Evolutionary conservation across 352 stramenopile species (phyloP).

Genomic region (Salisapilia sapeloensis): DNA sequence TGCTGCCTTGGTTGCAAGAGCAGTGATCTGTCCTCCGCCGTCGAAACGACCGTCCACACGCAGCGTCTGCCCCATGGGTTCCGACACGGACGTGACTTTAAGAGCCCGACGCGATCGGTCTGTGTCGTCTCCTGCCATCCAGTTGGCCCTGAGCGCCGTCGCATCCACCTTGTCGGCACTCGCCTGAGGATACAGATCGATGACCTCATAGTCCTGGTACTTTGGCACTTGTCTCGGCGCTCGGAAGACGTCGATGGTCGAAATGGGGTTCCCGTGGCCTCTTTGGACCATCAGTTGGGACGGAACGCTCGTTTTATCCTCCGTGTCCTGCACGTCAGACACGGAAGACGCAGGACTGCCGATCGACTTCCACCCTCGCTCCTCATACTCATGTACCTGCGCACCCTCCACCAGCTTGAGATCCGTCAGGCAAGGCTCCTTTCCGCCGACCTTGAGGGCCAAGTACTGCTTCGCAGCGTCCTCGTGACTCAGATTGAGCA

Average conservation of each 20-base stretch:
- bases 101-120: slow-evolving; percentile 47
- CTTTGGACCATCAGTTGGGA: slow-evolving; percentile 52
- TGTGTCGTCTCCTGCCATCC: slow-evolving; percentile 57
- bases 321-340: slow-evolving; percentile 11
- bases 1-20: slow-evolving; percentile 18
- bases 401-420: slow-evolving; percentile 34
- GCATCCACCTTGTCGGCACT: slow-evolving; percentile 2
- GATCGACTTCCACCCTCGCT: slow-evolving; percentile 53
- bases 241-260: slow-evolving; percentile 75
- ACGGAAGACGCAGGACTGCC: slow-evolving; percentile 27
- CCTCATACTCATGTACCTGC: slow-evolving; percentile 20
- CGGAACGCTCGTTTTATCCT: slow-evolving; percentile 1
- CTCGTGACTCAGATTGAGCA: slow-evolving; percentile 53
- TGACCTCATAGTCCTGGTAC: slow-evolving; percentile 82
- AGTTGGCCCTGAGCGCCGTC: slow-evolving; percentile 31
- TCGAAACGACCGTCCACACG: slow-evolving; percentile 47
- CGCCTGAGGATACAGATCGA: slow-evolving; percentile 27
- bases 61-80: slow-evolving; percentile 23
- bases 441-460: slow-evolving; percentile 66
- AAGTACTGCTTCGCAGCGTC: slow-evolving; percentile 63
- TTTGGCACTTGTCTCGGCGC: slow-evolving; percentile 67
- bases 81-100: slow-evolving; percentile 41
- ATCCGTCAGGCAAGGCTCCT: slow-evolving; percentile 65
- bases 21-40: slow-evolving; percentile 51
- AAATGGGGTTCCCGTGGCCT: slow-evolving; percentile 75